Percentiles rank a stretch among this genome's conserved stretches.
Evolutionary conservation across 768 basidiomycete genomes (phyloP).

Genomic region (Amanita pallidorosea): DNA sequence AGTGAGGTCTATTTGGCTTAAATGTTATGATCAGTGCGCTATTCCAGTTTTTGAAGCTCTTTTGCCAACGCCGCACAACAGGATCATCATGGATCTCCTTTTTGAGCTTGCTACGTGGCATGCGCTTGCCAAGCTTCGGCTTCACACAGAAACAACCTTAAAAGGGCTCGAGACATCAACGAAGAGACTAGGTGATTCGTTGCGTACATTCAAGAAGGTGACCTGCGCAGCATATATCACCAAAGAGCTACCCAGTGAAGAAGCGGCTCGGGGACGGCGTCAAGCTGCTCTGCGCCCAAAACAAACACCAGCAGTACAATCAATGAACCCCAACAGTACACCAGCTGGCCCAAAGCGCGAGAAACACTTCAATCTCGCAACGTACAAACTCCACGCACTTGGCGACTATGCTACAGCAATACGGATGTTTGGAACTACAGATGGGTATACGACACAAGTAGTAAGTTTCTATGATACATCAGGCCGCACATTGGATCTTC

Average conservation of each 20-base stretch:
- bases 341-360: too few species aligned
- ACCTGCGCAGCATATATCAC: constrained; percentile 13
- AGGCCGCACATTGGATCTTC: too few species aligned
- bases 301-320: background rate
- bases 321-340: too few species aligned
- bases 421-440: too few species aligned
- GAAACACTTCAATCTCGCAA: too few species aligned
- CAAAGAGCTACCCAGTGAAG: constrained; percentile 15
- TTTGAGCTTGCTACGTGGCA: constrained; percentile 24
- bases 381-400: too few species aligned
- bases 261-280: constrained; percentile 10
- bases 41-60: constrained; percentile 27
- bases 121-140: constrained; percentile 22
- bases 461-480: too few species aligned
- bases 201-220: constrained; percentile 14
- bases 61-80: constrained; percentile 18
- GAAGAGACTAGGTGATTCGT: constrained; percentile 15
- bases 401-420: too few species aligned
- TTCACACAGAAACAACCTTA: constrained; percentile 12
- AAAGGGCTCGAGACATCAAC: constrained; percentile 13
- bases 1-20: background rate
- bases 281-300: background rate
- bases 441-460: too few species aligned
- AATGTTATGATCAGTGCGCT: constrained; percentile 13
- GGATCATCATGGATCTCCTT: constrained; percentile 17